Conservation (phyloP, 371 early-diverging fungal species). For the Sanchytrium tribonematis region DNA sequence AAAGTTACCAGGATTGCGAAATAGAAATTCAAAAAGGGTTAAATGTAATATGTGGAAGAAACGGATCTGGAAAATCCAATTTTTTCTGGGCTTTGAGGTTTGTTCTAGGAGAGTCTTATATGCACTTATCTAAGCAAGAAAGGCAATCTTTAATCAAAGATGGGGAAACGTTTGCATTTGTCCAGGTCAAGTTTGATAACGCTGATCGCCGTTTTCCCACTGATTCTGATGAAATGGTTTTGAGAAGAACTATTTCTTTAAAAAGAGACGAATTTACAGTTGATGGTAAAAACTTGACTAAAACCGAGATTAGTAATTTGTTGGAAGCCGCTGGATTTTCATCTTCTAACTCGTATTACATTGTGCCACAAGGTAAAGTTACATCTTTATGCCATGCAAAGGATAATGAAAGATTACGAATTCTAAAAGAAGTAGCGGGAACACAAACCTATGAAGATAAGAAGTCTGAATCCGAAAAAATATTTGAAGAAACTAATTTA, state of each 20-base stretch:
- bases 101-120: slow-evolving; percentile 81
- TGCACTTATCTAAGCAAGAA: slow-evolving; percentile 65
- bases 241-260: slow-evolving; percentile 74
- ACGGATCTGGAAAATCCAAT: slow-evolving; percentile 97
- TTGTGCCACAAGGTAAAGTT: slow-evolving; percentile 95
- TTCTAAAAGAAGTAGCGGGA: slow-evolving; percentile 95
- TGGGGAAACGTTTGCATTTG: slow-evolving; percentile 32
- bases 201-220: slow-evolving; percentile 75
- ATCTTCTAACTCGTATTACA: slow-evolving; percentile 91
- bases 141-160: slow-evolving; percentile 75
- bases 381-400: slow-evolving; percentile 74
- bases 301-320: slow-evolving; percentile 67
- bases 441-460: slow-evolving; percentile 87
- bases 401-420: slow-evolving; percentile 55
- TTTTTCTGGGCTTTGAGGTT: slow-evolving; percentile 91
- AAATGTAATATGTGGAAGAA: slow-evolving; percentile 41
- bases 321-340: slow-evolving; percentile 93
- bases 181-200: slow-evolving; percentile 95
- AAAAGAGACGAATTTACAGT: slow-evolving; percentile 93
- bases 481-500: slow-evolving; percentile 70
- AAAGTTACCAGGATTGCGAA: not conserved
- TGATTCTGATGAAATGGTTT: slow-evolving; percentile 53
- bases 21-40: not conserved
- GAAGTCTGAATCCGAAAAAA: slow-evolving; percentile 57
- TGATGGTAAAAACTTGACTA: slow-evolving; percentile 60